phyloP scores from a whole-genome alignment of 352 stramenopile species.

The Phytophthora nicotianae region DNA sequence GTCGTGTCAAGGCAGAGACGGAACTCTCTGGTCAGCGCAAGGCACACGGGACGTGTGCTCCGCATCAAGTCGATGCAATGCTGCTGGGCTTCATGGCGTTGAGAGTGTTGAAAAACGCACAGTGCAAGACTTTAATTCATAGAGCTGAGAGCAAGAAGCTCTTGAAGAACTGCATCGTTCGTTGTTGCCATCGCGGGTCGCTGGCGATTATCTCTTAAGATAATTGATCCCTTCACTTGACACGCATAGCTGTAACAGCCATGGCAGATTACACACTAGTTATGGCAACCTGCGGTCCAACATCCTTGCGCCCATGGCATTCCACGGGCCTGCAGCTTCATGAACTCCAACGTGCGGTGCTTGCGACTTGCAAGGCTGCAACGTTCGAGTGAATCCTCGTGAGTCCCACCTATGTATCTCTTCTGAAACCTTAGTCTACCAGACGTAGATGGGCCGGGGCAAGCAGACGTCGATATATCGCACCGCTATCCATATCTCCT shows the following conservation, averaged over 20 bases:
- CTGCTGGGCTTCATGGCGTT: background rate
- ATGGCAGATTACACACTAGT: conserved; percentile 9
- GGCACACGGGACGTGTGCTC: background rate
- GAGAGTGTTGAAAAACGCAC: conserved; percentile 3
- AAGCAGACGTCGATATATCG: conserved; percentile 6
- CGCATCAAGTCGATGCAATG: background rate
- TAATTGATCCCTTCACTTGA: background rate
- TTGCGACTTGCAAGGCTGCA: background rate
- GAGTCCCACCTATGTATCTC: conserved; percentile 30
- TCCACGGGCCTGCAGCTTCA: background rate
- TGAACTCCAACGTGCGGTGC: conserved; percentile 6
- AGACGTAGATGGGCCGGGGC: conserved; percentile 12
- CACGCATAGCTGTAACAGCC: background rate
- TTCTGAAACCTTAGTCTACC: conserved; percentile 28
- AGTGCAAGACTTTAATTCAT: background rate
- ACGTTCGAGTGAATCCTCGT: conserved; percentile 28
- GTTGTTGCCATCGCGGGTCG: background rate
- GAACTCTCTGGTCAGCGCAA: conserved; percentile 16
- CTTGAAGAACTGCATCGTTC: conserved; percentile 2
- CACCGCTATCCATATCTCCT: conserved; percentile 18
- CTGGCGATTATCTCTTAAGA: background rate
- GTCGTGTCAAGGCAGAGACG: conserved; percentile 17
- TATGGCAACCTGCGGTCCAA: background rate
- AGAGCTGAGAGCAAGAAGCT: background rate
- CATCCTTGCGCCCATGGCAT: background rate